Evolutionary conservation across 805 yeast genomes (phyloP).

Genomic region (Cyberlindnera xylosilytica): DNA sequence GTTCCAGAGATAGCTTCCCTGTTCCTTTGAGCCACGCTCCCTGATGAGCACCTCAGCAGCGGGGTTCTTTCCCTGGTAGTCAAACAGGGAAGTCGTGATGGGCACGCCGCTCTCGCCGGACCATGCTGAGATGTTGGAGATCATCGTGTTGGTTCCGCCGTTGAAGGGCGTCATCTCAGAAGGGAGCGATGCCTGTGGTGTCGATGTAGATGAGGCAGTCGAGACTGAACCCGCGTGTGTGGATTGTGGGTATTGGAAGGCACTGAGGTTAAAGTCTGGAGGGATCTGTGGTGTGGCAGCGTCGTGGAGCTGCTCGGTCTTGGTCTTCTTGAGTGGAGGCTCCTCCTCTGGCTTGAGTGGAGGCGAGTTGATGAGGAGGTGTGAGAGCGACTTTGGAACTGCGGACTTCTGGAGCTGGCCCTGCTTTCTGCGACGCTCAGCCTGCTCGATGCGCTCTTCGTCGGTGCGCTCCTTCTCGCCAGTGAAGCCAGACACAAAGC

Average conservation of each 20-base stretch:
- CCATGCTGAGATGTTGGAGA: conserved; percentile 59
- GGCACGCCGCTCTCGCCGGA: conserved; percentile 43
- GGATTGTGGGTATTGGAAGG: conserved; percentile 19
- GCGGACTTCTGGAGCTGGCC: conserved; percentile 49
- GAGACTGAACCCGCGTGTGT: conserved; percentile 12
- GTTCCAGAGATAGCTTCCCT: conserved; percentile 23
- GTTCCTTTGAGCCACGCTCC: conserved; percentile 1
- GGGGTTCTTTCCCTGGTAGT: conserved; percentile 17
- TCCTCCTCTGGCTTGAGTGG: conserved; percentile 30
- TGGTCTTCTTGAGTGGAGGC: conserved; percentile 14
- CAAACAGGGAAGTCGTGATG: conserved; percentile 24
- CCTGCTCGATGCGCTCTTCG: conserved; percentile 43
- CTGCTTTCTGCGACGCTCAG: conserved; percentile 44
- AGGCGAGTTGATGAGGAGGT: conserved; percentile 42
- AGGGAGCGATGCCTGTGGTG: conserved; percentile 16
- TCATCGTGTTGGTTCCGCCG: conserved; percentile 56
- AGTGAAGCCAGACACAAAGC: conserved; percentile 7
- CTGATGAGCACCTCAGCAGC: conserved; percentile 6
- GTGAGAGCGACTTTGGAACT: conserved; percentile 53
- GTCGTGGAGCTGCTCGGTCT: conserved; percentile 1
- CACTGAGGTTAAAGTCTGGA: conserved; percentile 17
- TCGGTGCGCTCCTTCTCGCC: conserved; percentile 28
- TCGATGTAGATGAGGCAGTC: conserved; percentile 15
- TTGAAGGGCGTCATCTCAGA: conserved; percentile 25
- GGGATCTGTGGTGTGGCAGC: conserved; percentile 12